Conservation (phyloP, 345 rosid genomes). For the Salix caprea region DNA sequence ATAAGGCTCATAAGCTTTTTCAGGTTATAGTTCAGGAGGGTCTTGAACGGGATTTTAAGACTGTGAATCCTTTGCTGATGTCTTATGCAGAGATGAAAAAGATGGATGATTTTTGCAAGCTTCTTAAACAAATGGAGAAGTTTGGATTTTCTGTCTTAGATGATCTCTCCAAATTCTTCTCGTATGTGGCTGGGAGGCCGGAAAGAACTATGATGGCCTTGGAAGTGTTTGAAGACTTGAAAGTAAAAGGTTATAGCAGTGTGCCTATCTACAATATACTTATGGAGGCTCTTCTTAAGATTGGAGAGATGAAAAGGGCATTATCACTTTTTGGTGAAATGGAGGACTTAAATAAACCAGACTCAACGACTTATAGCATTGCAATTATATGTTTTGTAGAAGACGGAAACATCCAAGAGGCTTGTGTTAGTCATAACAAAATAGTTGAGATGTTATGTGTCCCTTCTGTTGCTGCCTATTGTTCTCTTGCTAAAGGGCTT, state of each 20-base stretch:
- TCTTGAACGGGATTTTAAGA: conserved; percentile 59
- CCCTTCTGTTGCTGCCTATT: conserved; percentile 65
- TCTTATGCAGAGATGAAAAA: conserved; percentile 54
- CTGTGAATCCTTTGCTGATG: conserved; percentile 67
- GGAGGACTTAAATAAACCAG: conserved; percentile 44
- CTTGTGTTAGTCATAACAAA: conserved; percentile 65
- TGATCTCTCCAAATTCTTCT: conserved; percentile 55
- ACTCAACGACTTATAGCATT: conserved; percentile 51
- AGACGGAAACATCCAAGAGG: conserved; percentile 51
- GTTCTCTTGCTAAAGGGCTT: conserved; percentile 63
- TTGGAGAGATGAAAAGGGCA: conserved; percentile 53
- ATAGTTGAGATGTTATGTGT: conserved; percentile 62
- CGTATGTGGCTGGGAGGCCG: conserved; percentile 41
- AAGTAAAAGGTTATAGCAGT: conserved; percentile 54
- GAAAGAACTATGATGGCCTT: conserved; percentile 48
- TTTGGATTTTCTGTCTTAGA: conserved; percentile 49
- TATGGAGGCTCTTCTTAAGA: conserved; percentile 53
- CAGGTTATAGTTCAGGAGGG: conserved; percentile 52
- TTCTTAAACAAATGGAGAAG: conserved; percentile 56
- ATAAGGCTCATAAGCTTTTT: conserved; percentile 73
- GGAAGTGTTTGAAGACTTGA: conserved; percentile 55
- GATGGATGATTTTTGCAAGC: conserved; percentile 42
- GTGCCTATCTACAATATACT: conserved; percentile 55
- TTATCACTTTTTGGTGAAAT: conserved; percentile 56
- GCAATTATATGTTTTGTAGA: conserved; percentile 55